Conservation (phyloP, 2,329 filamentous ascomycete genomes). For the Pseudopithomyces maydicus region DNA sequence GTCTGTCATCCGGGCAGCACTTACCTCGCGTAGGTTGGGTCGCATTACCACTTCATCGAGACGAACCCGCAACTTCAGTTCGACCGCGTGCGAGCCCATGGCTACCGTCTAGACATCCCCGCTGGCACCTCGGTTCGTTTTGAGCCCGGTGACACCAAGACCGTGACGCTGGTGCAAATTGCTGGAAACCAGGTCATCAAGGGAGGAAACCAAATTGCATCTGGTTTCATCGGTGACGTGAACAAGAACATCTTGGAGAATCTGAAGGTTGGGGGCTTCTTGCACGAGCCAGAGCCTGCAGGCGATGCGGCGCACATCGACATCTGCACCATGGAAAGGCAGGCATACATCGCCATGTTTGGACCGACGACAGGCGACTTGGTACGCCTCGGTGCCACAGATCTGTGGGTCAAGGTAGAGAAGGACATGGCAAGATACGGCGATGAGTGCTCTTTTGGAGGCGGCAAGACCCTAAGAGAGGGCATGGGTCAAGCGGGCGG, state of each 20-base stretch:
- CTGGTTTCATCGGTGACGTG: slow-evolving; percentile 69
- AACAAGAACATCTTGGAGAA: slow-evolving; percentile 69
- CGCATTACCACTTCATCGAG: slow-evolving; percentile 96
- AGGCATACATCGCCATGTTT: slow-evolving; percentile 86
- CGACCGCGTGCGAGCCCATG: slow-evolving; percentile 81
- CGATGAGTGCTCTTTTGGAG: slow-evolving; percentile 94
- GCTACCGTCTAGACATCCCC: slow-evolving; percentile 85
- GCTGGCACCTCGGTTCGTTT: slow-evolving; percentile 92
- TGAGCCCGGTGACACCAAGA: slow-evolving; percentile 91
- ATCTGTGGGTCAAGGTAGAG: slow-evolving; percentile 90
- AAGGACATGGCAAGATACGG: slow-evolving; percentile 83
- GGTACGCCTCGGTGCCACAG: slow-evolving; percentile 80
- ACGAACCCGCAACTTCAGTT: slow-evolving; percentile 90
- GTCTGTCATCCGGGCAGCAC: background rate
- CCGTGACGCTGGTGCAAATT: slow-evolving; percentile 88
- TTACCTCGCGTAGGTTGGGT: slow-evolving; percentile 66
- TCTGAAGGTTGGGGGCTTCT: slow-evolving; percentile 75
- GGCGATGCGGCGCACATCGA: slow-evolving; percentile 62
- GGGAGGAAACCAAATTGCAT: slow-evolving; percentile 81
- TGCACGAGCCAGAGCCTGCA: slow-evolving; percentile 72
- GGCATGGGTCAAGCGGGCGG: slow-evolving; percentile 94
- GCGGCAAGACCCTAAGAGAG: slow-evolving; percentile 90
- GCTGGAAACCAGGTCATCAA: slow-evolving; percentile 78
- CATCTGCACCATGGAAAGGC: slow-evolving; percentile 72
- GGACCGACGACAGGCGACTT: slow-evolving; percentile 87